A percentile compares a stretch with the other conserved stretches of the same genome.
These are phyloP conservation scores for Peronospora belbahrii DNA, from an alignment of 352 stramenopile genomes.

Conservation along the genomic window DNA sequence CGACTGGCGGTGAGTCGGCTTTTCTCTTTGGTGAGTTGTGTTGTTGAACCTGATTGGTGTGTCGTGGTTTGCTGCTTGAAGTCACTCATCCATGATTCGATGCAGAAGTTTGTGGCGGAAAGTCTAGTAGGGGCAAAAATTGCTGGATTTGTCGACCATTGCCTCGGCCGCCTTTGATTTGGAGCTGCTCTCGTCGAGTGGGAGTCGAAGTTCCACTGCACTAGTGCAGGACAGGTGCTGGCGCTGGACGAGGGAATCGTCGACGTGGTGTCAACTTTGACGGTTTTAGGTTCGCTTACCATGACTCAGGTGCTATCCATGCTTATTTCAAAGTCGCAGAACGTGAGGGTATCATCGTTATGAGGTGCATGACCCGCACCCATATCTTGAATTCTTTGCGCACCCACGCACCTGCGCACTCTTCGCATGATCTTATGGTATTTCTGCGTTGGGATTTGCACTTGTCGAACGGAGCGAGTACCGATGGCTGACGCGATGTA, in stretches of 20 bases:
- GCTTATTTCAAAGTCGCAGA: conserved; percentile 40
- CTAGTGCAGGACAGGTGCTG: conserved; percentile 21
- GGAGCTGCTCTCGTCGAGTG: conserved; percentile 6
- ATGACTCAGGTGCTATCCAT: conserved; percentile 27
- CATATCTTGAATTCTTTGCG: conserved; percentile 51
- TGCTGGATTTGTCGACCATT: neutral
- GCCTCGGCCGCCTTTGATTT: conserved; percentile 11
- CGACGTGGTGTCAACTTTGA: conserved; percentile 11
- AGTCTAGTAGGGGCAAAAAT: conserved; percentile 9
- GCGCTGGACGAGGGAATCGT: conserved; percentile 15
- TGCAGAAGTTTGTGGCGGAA: conserved; percentile 48
- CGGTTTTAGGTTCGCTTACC: conserved; percentile 10
- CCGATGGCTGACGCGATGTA: conserved; percentile 33
- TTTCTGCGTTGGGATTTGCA: conserved; percentile 57
- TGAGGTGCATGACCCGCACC: conserved; percentile 44
- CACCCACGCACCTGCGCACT: conserved; percentile 44
- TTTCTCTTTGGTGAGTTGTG: neutral
- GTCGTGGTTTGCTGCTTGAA: neutral
- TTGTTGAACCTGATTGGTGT: neutral
- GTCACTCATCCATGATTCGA: conserved; percentile 32
- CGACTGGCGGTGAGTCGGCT: neutral
- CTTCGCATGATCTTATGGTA: conserved; percentile 69
- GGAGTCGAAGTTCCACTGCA: conserved; percentile 13
- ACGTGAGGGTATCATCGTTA: conserved; percentile 46
- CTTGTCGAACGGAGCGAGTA: conserved; percentile 48